Conservation (phyloP, 148 eudicot species). For the Linanthus parryae region DNA sequence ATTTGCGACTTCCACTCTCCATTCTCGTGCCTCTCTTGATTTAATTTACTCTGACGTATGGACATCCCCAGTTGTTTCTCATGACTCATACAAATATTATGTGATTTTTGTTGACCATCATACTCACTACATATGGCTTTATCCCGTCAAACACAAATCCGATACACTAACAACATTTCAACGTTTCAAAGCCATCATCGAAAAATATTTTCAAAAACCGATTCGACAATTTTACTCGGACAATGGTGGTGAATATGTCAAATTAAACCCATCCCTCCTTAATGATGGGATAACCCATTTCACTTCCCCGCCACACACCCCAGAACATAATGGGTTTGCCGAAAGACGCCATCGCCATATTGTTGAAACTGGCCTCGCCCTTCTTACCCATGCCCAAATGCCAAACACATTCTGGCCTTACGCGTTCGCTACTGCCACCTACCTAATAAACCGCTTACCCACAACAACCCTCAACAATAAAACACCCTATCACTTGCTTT, state of each 20-base stretch:
- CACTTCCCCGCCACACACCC: conserved; percentile 1
- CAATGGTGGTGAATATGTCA: background rate
- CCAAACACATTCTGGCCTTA: background rate
- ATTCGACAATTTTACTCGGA: conserved; percentile 2
- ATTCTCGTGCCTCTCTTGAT: background rate
- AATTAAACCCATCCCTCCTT: background rate
- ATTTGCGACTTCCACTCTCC: no score
- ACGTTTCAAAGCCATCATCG: background rate
- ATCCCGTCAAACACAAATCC: conserved; percentile 2
- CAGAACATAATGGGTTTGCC: background rate
- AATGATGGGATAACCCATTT: background rate
- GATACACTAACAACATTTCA: background rate
- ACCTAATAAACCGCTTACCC: conserved; percentile 1
- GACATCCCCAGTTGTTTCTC: background rate
- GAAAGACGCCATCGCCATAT: no score
- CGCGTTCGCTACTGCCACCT: background rate
- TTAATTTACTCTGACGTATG: background rate
- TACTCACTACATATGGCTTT: conserved; percentile 1
- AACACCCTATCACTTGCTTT: background rate
- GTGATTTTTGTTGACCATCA: conserved; percentile 1
- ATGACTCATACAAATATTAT: background rate
- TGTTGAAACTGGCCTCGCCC: background rate
- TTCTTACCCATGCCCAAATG: background rate
- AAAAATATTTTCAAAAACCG: background rate
- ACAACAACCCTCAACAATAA: background rate